Conservation (phyloP, 2,329 filamentous ascomycete genomes). For the Penicillium sp. region DNA sequence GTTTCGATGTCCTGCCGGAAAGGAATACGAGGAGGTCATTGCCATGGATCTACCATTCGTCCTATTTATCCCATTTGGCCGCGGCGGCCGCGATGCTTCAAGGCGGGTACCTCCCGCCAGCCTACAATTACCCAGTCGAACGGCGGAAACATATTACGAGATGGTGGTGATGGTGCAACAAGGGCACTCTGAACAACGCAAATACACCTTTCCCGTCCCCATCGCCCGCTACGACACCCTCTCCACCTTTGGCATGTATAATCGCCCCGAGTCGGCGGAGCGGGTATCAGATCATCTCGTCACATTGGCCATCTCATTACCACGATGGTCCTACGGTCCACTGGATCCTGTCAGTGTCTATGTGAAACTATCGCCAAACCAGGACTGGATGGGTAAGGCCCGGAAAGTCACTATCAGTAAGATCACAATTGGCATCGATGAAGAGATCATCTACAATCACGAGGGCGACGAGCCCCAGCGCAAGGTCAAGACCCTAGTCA, state of each 20-base stretch:
- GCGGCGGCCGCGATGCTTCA: conserved; percentile 86
- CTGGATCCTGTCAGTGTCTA: conserved; percentile 94
- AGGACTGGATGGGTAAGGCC: conserved; percentile 87
- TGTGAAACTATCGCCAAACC: conserved; percentile 89
- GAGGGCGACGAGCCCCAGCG: conserved; percentile 93
- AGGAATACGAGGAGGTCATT: conserved; percentile 84
- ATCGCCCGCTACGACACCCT: conserved; percentile 93
- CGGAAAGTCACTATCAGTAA: conserved; percentile 91
- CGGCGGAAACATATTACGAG: conserved; percentile 97
- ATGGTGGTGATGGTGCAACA: conserved; percentile 95
- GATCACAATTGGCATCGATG: conserved; percentile 90
- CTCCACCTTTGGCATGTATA: conserved; percentile 99
- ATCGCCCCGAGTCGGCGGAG: conserved; percentile 86
- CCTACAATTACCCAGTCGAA: conserved; percentile 84
- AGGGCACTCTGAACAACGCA: conserved; percentile 81
- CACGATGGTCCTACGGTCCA: conserved; percentile 94
- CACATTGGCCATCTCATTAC: conserved; percentile 86
- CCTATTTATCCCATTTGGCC: conserved; percentile 93
- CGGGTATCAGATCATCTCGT: conserved; percentile 87
- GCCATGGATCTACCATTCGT: conserved; percentile 98
- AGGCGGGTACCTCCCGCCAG: conserved; percentile 89
- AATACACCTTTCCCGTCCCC: conserved; percentile 88
- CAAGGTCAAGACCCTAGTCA: conserved; percentile 84
- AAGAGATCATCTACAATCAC: conserved; percentile 98
- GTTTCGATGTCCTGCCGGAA: conserved; percentile 81